Percentiles rank a stretch among this genome's conserved stretches.
phyloP scores from a whole-genome alignment of 257 asterid species.

The Petunia secreta region DNA sequence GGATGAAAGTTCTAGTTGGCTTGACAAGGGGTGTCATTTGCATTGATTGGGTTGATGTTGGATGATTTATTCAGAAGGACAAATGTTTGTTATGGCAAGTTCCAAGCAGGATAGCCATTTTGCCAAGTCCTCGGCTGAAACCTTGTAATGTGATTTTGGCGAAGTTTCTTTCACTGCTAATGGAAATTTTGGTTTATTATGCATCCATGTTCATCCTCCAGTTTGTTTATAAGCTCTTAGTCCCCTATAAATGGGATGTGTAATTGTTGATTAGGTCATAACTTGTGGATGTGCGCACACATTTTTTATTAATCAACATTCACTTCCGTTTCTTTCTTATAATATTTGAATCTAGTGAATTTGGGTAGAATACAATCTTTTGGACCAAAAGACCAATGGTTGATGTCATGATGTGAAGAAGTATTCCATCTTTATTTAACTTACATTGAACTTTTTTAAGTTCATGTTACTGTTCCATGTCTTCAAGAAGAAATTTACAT shows the following conservation, averaged over 20 bases:
- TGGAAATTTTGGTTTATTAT: slow-evolving; percentile 23
- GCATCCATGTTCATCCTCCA: neutral
- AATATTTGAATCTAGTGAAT: neutral
- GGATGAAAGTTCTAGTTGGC: slow-evolving; percentile 39
- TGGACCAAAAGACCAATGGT: no score
- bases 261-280: neutral
- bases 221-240: slow-evolving; percentile 8
- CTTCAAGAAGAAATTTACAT: no score
- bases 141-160: neutral
- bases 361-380: neutral
- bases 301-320: neutral
- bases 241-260: slow-evolving; percentile 5
- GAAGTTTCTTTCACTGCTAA: neutral
- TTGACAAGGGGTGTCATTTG: neutral
- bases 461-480: no score
- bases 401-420: no score
- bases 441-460: no score
- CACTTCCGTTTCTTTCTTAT: neutral
- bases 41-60: neutral
- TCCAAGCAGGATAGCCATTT: neutral
- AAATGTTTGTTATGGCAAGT: neutral
- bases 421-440: no score
- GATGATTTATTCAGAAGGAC: neutral
- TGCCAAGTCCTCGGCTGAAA: neutral
- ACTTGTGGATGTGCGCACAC: neutral